phyloP scores from a whole-genome alignment of 176 grass and related monocot genomes.

The Juncus effusus region DNA sequence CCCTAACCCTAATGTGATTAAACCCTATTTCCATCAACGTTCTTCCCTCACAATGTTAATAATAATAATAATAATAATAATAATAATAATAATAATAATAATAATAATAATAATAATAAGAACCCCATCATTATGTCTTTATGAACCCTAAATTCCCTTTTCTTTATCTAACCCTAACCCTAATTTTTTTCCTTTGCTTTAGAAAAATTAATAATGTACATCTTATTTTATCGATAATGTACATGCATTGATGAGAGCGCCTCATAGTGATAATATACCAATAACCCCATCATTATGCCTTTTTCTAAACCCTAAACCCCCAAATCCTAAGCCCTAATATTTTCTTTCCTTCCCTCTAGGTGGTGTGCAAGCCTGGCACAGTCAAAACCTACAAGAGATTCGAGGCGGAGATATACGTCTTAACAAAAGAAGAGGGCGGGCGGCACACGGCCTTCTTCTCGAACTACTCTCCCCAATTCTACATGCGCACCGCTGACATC shows the following conservation, averaged over 20 bases:
- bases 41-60: too few relatives aligned
- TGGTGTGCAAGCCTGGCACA: constrained; percentile 75
- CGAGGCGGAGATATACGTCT: constrained; percentile 83
- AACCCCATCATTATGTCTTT: too few relatives aligned
- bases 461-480: constrained; percentile 95
- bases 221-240: background rate
- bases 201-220: background rate
- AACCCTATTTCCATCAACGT: too few relatives aligned
- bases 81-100: too few relatives aligned
- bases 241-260: background rate
- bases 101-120: too few relatives aligned
- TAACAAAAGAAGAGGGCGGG: constrained; percentile 95
- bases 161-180: too few relatives aligned
- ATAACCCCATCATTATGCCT: background rate
- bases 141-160: too few relatives aligned
- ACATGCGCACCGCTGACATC: constrained; percentile 90
- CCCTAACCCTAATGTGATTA: too few relatives aligned
- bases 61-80: too few relatives aligned
- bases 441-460: constrained; percentile 77
- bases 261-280: background rate
- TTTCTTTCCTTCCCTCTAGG: constrained; percentile 37
- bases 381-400: constrained; percentile 83
- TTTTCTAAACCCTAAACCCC: background rate
- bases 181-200: too few relatives aligned
- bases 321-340: background rate